Percentiles rank a stretch among this genome's conserved stretches.
Conservation (phyloP, 345 rosid species). For the Hibiscus trionum region DNA sequence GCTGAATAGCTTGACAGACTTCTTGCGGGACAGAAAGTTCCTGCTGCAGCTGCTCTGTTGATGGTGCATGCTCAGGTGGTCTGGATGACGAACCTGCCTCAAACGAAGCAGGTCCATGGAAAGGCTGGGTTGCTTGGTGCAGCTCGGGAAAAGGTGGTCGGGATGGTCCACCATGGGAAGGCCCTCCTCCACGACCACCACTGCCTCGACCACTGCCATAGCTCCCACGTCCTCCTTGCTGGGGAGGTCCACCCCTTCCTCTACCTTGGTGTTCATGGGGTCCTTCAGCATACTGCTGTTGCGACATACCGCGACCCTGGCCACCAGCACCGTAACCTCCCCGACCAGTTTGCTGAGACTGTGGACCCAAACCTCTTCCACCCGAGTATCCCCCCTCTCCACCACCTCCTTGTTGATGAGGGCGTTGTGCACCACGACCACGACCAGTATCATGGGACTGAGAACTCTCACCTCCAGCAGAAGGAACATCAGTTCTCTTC, state of each 20-base stretch:
- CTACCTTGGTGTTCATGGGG: constrained; percentile 58
- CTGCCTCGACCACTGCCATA: constrained; percentile 26
- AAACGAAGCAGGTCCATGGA: constrained; percentile 38
- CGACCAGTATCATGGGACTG: constrained; percentile 35
- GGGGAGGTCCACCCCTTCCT: constrained; percentile 70
- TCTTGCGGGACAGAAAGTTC: constrained; percentile 43
- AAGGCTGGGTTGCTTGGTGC: constrained; percentile 87
- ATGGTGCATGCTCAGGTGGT: constrained; percentile 34
- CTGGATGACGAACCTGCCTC: constrained; percentile 54
- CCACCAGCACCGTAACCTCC: constrained; percentile 53
- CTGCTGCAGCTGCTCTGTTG: constrained; percentile 29
- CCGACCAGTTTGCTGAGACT: constrained; percentile 56
- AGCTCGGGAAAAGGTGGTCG: constrained; percentile 84
- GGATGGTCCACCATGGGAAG: constrained; percentile 46
- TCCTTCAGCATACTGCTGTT: constrained; percentile 53
- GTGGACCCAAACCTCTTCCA: constrained; percentile 54
- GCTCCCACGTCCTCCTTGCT: constrained; percentile 60
- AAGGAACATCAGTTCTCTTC: constrained; percentile 52
- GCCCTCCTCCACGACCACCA: constrained; percentile 50
- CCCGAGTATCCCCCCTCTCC: constrained; percentile 40
- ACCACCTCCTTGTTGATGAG: constrained; percentile 36
- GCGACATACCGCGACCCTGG: constrained; percentile 49
- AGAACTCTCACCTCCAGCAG: constrained; percentile 64
- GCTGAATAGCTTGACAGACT: constrained; percentile 52
- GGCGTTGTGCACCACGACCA: constrained; percentile 26